Evolutionary conservation across 108 stramenopile genomes (phyloP), one percentile per base, ranked within the genome.

Genomic region (Fistulifera pelliculosa): DNA sequence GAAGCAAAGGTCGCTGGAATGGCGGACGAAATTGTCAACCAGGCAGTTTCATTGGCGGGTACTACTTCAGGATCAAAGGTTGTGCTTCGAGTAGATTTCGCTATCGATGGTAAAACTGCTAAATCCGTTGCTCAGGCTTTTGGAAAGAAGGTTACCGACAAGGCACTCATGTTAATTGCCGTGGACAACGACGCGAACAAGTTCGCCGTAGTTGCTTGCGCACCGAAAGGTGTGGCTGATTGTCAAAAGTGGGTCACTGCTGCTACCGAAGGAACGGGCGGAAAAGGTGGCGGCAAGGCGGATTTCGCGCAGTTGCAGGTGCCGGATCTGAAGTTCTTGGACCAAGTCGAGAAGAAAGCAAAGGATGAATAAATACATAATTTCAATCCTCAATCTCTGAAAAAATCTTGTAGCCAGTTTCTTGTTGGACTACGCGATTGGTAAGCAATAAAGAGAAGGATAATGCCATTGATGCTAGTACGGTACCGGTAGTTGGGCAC

Each of bases 231-330:
- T 58, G 57, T 77, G 50, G 62, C 93, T 16, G 82, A 93, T 62
- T 87, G 85, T 66, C 85, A 89, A 60, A 80, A 71, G 21, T 93
- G 91, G 93, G 81, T 75, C 15, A 56, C 47, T 44, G 86, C 79
- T 39, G 77, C 80, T 8, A 75, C 76, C 2, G 86, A 85, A 55
- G 93, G 82, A 41, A 77, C 81, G 6, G 85, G 67, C 23, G 93
- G 76, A 24, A 90, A 92, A 52, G 87, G 87, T 47, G 90, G 92
- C 19, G 92, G 95, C 45, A 94, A 94, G 74, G 83, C 81, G 61
- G 82, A 85, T 41, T 73, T 66, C 65, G 87, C 87, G 27, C 84
- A 88, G 52, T 80, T 50, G 52, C 31, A 35, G 8, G 31, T 35
- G 31, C 3, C 6, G 3, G 31, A 35, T 35, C 8, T 35, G 31